Conservation (phyloP, 768 basidiomycete species). For the Podaxis carcinomalis region DNA sequence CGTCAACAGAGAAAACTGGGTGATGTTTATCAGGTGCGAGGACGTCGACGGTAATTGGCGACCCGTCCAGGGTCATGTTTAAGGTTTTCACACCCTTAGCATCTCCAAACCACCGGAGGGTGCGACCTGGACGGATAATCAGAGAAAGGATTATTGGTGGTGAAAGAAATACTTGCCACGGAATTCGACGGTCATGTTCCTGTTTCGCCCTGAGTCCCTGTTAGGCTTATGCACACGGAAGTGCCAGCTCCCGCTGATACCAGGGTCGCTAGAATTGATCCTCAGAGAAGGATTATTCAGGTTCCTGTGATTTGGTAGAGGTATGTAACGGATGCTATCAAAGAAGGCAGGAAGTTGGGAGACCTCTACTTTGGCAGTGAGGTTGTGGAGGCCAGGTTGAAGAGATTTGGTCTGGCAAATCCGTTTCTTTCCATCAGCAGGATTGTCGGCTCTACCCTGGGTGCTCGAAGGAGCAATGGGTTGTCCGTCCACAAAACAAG, state of each 20-base stretch:
- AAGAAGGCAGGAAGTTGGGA: neutral
- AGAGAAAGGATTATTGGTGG: too few relatives aligned
- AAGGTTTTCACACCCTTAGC: neutral
- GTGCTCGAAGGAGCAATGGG: too few relatives aligned
- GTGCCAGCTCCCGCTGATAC: neutral
- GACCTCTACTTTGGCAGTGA: neutral
- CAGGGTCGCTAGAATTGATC: neutral
- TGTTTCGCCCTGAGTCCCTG: neutral
- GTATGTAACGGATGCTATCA: slow-evolving; percentile 4
- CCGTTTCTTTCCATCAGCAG: neutral
- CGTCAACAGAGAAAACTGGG: neutral
- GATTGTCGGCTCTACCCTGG: neutral
- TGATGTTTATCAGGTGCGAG: neutral
- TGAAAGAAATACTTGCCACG: too few relatives aligned
- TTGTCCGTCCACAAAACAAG: neutral
- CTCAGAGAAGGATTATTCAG: neutral
- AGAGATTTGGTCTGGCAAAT: neutral
- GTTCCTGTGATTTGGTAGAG: neutral
- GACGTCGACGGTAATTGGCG: neutral
- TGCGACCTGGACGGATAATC: too few relatives aligned
- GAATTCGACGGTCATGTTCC: neutral
- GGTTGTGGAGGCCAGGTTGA: neutral
- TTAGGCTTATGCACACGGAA: neutral
- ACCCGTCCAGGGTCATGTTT: neutral
- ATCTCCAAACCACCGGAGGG: too few relatives aligned